These are phyloP conservation scores for Lycium ferocissimum DNA, from an alignment of 257 asterid species.

Conservation along the genomic window DNA sequence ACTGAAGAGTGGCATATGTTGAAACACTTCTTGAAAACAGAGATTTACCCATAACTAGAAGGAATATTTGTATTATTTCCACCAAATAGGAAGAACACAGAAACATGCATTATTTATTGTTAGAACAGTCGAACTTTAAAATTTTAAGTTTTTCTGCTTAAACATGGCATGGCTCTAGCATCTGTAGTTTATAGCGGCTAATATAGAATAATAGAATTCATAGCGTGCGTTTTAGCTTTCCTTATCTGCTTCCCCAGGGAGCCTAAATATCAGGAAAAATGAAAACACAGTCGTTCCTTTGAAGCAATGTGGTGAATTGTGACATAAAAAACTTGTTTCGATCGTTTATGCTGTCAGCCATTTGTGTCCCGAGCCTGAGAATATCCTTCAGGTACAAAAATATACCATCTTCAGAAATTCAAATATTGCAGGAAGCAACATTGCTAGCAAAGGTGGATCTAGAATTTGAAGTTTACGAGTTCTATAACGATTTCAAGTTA, in stretches of 20 bases:
- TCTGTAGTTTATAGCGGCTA: background rate
- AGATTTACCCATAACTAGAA: background rate
- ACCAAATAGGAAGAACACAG: background rate
- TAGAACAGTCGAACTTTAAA: background rate
- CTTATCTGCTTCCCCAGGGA: background rate
- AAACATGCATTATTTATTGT: background rate
- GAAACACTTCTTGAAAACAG: background rate
- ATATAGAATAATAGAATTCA: background rate
- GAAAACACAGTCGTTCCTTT: background rate
- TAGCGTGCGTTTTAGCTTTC: background rate
- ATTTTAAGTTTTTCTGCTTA: background rate
- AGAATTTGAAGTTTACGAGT: background rate
- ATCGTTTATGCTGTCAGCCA: background rate
- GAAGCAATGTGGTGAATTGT: background rate
- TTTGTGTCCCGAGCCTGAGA: background rate
- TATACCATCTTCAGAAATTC: background rate
- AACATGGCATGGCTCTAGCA: background rate
- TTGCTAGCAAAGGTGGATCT: background rate
- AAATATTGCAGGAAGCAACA: constrained; percentile 18
- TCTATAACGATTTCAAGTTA: background rate
- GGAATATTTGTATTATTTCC: background rate
- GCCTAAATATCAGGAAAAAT: background rate
- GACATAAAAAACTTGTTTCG: background rate
- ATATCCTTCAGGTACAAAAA: background rate
- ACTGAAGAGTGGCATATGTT: too few relatives aligned